A percentile compares a stretch with the other conserved stretches of the same genome.
Conservation (phyloP, 257 asterid species). For the Fraxinus excelsior region DNA sequence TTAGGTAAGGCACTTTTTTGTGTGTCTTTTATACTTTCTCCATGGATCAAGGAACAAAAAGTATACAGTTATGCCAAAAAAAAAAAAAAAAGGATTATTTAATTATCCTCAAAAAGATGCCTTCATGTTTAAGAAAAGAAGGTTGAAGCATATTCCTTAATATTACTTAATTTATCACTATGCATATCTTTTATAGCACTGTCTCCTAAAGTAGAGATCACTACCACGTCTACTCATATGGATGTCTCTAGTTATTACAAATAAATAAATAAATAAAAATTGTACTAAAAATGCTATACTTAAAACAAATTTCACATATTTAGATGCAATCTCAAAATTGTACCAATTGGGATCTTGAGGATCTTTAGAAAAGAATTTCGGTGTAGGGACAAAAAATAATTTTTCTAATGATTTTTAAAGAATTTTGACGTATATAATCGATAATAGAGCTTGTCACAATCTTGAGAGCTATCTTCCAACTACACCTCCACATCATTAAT, state of each 20-base stretch:
- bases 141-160: conserved; percentile 17
- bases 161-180: background rate
- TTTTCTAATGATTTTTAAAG: background rate
- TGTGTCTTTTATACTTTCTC: background rate
- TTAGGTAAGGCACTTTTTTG: background rate
- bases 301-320: background rate
- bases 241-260: background rate
- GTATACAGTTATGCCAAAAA: background rate
- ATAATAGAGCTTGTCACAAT: background rate
- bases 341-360: background rate
- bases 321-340: background rate
- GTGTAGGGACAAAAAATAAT: background rate
- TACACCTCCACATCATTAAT: background rate
- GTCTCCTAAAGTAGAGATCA: conserved; percentile 45
- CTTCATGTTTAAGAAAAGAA: background rate
- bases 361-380: background rate
- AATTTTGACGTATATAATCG: background rate
- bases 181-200: conserved; percentile 6
- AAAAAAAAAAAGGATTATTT: background rate
- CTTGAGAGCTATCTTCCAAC: background rate
- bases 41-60: conserved; percentile 15
- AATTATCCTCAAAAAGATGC: background rate
- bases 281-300: background rate
- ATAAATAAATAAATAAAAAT: background rate
- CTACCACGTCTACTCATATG: conserved; percentile 14